Evolutionary conservation across 306 rosid species (phyloP).

Genomic region (Citrullus colocynthis): DNA sequence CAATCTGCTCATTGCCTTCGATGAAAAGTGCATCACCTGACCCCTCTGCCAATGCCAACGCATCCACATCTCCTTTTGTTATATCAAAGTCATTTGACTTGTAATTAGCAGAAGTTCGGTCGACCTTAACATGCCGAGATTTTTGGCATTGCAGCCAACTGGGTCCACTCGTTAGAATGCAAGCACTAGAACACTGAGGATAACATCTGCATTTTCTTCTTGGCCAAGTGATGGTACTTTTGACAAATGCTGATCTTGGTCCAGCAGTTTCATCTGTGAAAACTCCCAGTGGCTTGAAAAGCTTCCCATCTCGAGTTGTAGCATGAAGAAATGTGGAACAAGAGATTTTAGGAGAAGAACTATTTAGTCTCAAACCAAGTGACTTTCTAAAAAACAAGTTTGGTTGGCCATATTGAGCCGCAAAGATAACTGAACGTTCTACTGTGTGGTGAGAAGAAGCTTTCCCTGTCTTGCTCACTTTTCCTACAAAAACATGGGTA

Average conservation of each 20-base stretch:
- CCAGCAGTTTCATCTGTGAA: conserved; percentile 11
- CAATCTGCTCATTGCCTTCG: conserved; percentile 29
- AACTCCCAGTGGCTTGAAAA: conserved; percentile 17
- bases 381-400: conserved; percentile 8
- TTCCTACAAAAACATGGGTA: conserved; percentile 33
- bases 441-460: conserved; percentile 24
- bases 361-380: conserved; percentile 17
- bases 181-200: conserved; percentile 25
- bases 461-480: conserved; percentile 24
- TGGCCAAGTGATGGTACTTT: conserved; percentile 15
- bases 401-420: conserved; percentile 10
- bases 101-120: conserved; percentile 35
- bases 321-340: conserved; percentile 18
- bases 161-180: conserved; percentile 17
- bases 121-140: conserved; percentile 25
- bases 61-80: conserved; percentile 33
- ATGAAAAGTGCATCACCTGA: conserved; percentile 57
- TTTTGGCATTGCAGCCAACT: conserved; percentile 21
- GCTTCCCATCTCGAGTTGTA: conserved; percentile 15
- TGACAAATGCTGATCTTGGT: conserved; percentile 15
- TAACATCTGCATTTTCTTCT: conserved; percentile 23
- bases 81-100: conserved; percentile 64
- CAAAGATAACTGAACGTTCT: conserved; percentile 18
- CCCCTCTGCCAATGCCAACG: conserved; percentile 40
- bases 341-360: conserved; percentile 17